phyloP scores from a whole-genome alignment of 2,329 filamentous ascomycete genomes.

The Sclerotiophoma versabilis region DNA sequence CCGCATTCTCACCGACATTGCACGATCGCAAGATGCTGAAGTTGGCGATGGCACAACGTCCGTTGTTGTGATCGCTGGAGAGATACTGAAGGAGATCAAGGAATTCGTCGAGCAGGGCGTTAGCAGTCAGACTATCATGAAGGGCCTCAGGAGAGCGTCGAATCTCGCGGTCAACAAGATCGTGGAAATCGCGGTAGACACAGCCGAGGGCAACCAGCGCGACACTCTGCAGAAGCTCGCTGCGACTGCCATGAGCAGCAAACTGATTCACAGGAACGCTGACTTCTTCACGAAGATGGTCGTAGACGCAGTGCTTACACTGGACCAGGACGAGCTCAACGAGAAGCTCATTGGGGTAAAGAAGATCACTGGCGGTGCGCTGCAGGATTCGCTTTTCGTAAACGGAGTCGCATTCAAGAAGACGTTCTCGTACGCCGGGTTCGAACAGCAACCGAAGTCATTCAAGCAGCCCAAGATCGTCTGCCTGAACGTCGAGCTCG shows the following conservation, averaged over 20 bases:
- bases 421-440: slow-evolving; percentile 98
- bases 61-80: slow-evolving; percentile 95
- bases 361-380: slow-evolving; percentile 94
- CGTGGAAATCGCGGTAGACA: slow-evolving; percentile 93
- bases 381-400: slow-evolving; percentile 95
- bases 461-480: slow-evolving; percentile 96
- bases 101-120: slow-evolving; percentile 96
- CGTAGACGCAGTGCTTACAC: slow-evolving; percentile 91
- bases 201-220: slow-evolving; percentile 79
- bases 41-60: slow-evolving; percentile 98
- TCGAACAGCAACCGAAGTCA: slow-evolving; percentile 97
- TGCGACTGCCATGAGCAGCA: slow-evolving; percentile 98
- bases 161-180: slow-evolving; percentile 97
- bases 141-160: slow-evolving; percentile 87
- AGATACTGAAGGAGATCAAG: slow-evolving; percentile 96
- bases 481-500: slow-evolving; percentile 95
- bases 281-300: slow-evolving; percentile 98
- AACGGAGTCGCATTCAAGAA: slow-evolving; percentile 99
- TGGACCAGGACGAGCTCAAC: slow-evolving; percentile 96
- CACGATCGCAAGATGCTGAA: slow-evolving; percentile 97
- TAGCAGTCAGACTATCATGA: slow-evolving; percentile 97
- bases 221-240: slow-evolving; percentile 91
- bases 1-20: slow-evolving; percentile 96
- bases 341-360: slow-evolving; percentile 98
- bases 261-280: slow-evolving; percentile 97